These are phyloP conservation scores for Inonotus obliquus DNA, from an alignment of 1,284 basidiomycete genomes.

Conservation along the genomic window DNA sequence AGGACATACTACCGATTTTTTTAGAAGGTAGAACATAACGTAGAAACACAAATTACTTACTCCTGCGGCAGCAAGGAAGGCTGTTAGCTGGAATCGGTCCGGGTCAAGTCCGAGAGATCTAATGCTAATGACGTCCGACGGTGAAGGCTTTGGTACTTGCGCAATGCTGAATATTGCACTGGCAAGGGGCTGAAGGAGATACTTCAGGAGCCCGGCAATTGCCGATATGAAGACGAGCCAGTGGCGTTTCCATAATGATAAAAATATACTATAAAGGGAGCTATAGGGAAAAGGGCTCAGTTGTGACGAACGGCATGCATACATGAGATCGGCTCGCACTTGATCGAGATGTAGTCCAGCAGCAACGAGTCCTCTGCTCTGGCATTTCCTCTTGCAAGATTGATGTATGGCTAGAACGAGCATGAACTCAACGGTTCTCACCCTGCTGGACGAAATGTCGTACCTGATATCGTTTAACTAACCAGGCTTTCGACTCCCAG, in stretches of 20 bases:
- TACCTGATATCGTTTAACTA: slow-evolving; percentile 29
- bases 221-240: slow-evolving; percentile 46
- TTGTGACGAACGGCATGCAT: background rate
- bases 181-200: slow-evolving; percentile 51
- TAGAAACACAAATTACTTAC: slow-evolving; percentile 31
- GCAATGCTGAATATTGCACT: slow-evolving; percentile 51
- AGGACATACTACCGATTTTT: slow-evolving; percentile 26
- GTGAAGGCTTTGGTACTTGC: slow-evolving; percentile 33
- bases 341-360: slow-evolving; percentile 52
- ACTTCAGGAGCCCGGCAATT: slow-evolving; percentile 36
- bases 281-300: slow-evolving; percentile 7
- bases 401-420: slow-evolving; percentile 51
- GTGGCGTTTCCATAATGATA: slow-evolving; percentile 43
- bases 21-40: slow-evolving; percentile 18
- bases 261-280: slow-evolving; percentile 35
- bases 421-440: slow-evolving; percentile 20
- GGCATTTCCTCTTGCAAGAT: slow-evolving; percentile 45
- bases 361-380: slow-evolving; percentile 51
- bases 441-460: slow-evolving; percentile 32
- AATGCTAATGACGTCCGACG: slow-evolving; percentile 34
- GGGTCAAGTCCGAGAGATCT: slow-evolving; percentile 40
- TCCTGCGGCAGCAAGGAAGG: slow-evolving; percentile 56
- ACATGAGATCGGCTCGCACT: slow-evolving; percentile 30
- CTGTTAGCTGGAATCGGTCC: slow-evolving; percentile 39
- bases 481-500: slow-evolving; percentile 23